Conservation (phyloP, 352 stramenopile species). For the Globisporangium apiculatum region DNA sequence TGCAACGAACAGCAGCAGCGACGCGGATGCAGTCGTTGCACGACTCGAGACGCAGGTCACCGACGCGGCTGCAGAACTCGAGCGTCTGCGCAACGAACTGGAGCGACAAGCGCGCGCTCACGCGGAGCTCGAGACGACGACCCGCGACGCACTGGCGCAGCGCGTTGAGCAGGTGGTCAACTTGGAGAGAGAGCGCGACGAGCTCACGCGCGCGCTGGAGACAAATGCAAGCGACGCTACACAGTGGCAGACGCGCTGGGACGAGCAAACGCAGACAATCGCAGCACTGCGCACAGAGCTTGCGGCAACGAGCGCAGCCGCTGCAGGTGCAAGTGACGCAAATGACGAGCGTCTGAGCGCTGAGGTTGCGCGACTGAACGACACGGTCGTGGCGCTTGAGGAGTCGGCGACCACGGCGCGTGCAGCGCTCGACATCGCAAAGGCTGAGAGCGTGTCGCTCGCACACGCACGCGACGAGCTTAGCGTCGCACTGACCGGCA, state of each 20-base stretch:
- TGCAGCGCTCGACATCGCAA: neutral
- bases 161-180: constrained; percentile 9
- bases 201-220: constrained; percentile 15
- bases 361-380: neutral
- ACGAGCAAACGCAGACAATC: constrained; percentile 5
- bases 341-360: neutral
- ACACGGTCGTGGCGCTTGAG: neutral
- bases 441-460: neutral
- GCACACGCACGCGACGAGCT: neutral
- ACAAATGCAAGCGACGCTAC: constrained; percentile 7
- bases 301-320: neutral
- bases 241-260: constrained; percentile 11
- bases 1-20: neutral
- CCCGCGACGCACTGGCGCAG: constrained; percentile 16
- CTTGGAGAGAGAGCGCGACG: constrained; percentile 9
- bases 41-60: constrained; percentile 8
- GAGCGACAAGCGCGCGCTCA: neutral
- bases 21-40: constrained; percentile 1
- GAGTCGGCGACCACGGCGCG: neutral
- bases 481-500: neutral
- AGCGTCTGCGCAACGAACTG: constrained; percentile 15
- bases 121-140: constrained; percentile 16
- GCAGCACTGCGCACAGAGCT: constrained; percentile 2
- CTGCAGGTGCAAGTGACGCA: neutral
- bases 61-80: constrained; percentile 8